Percentiles rank a stretch among this genome's conserved stretches.
Conservation (phyloP, 2,329 filamentous ascomycete species). For the Penicillium sp. region DNA sequence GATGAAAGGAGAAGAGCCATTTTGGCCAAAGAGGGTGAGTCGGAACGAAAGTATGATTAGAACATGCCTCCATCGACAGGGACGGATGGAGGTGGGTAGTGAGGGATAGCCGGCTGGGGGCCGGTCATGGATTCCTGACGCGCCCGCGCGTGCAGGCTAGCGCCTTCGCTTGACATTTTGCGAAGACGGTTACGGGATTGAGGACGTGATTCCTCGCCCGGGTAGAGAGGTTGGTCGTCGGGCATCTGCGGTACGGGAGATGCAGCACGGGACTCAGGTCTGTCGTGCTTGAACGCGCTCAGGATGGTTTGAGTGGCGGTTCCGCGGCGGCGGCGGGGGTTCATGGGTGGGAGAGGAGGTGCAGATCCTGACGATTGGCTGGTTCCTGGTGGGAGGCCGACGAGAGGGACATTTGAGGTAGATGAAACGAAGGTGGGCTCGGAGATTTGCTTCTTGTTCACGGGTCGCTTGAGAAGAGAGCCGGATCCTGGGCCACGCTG, state of each 20-base stretch:
- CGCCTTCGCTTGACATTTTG: conserved; percentile 44
- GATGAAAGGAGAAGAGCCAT: conserved; percentile 7
- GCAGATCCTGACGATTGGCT: conserved; percentile 53
- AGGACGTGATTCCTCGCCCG: conserved; percentile 45
- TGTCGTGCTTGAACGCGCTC: conserved; percentile 41
- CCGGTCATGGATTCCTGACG: conserved; percentile 41
- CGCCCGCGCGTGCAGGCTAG: conserved; percentile 49
- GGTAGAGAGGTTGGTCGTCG: conserved; percentile 23
- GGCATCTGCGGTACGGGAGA: conserved; percentile 22
- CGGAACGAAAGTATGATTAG: conserved; percentile 21
- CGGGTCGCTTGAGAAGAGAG: conserved; percentile 55
- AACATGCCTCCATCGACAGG: conserved; percentile 44
- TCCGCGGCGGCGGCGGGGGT: conserved; percentile 58
- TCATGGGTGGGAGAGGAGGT: conserved; percentile 61
- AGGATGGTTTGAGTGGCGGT: conserved; percentile 46
- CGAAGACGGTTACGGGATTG: conserved; percentile 24
- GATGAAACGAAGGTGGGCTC: conserved; percentile 57
- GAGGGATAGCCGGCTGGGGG: conserved; percentile 34
- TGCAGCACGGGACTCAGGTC: conserved; percentile 29
- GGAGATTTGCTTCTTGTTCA: conserved; percentile 64
- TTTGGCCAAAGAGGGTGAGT: conserved; percentile 1
- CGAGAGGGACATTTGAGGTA: conserved; percentile 61
- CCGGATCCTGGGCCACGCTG: conserved; percentile 33
- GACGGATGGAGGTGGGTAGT: conserved; percentile 31
- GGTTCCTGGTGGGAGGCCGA: conserved; percentile 59